Evolutionary conservation across 345 rosid species (phyloP), one percentile per base, ranked within the genome.

Genomic region (Lumnitzera littorea): DNA sequence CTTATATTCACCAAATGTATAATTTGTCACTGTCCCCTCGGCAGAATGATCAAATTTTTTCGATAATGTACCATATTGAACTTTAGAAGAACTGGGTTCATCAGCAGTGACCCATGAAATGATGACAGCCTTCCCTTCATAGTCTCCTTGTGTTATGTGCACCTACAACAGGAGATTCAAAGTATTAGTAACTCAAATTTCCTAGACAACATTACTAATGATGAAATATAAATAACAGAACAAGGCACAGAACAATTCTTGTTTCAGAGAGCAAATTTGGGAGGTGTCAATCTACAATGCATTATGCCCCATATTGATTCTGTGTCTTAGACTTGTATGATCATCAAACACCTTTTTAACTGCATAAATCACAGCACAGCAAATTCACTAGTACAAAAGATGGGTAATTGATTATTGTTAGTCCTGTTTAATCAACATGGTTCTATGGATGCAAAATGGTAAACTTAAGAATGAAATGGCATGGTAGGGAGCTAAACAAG

Each of bases 121-220:
- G 49, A 94, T 88, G 16, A 90, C 89, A 55, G 91, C 97, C 62
- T 74, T 90, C 46, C 97, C 99, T 63, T 84, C 80, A 63, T 90
- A 88, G 66, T 94, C 95, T 61, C 96, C 97, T 82, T 94, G 99
- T 17, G 96, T 90, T 55, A 94, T 88, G 74, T 75, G 99, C 31
- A 94, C 96, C 96, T 88, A 58, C 12, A 69, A 57, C 52, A 53
- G 14, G 27, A 46, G 50, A 36, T 31, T 58, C 23, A 24, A 56
- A 55, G 55, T 25, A 56, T 50, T 68, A 24, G 25, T 50, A 43
- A n/a, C 65, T 46, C 41, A 51, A 24, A 60, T 53, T 27, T 51
- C 24, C 52, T 46, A 3, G 5, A 27, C 31, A 27, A 5, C 31
- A 2, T 14, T 31, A 36, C n/a, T 24, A 13, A 52, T 52, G 55